Evolutionary conservation across 371 early-diverging fungal species (phyloP).

Genomic region (Lichtheimia corymbifera): DNA sequence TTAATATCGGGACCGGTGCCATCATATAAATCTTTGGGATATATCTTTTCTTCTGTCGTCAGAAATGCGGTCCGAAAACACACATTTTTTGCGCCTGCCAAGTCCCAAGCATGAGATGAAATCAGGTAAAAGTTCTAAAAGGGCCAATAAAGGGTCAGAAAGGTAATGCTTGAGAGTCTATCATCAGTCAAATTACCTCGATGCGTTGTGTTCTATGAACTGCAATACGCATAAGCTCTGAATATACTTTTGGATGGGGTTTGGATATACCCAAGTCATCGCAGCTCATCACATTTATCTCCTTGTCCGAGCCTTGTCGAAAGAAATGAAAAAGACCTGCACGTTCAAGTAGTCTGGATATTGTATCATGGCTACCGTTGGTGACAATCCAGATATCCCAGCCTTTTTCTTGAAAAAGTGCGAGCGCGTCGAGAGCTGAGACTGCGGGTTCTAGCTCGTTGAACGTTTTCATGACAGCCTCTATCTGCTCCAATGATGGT

Average conservation of each 20-base stretch:
- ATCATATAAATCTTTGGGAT: conserved; percentile 23
- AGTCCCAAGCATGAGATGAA: conserved; percentile 37
- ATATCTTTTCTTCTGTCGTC: conserved; percentile 28
- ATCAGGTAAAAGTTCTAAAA: conserved; percentile 41
- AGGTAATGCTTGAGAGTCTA: background rate
- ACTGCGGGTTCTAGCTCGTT: conserved; percentile 15
- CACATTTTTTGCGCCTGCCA: conserved; percentile 42
- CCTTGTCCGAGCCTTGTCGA: background rate
- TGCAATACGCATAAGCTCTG: conserved; percentile 36
- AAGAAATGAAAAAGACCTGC: conserved; percentile 9
- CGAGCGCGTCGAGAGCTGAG: conserved; percentile 20
- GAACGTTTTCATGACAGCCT: conserved; percentile 23
- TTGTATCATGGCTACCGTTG: conserved; percentile 17
- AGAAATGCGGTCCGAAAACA: conserved; percentile 33
- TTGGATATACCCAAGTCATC: conserved; percentile 37
- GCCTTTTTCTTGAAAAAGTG: conserved; percentile 11
- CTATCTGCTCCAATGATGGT: conserved; percentile 9
- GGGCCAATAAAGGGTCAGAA: background rate
- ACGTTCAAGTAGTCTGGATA: conserved; percentile 13
- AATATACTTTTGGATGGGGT: conserved; percentile 48
- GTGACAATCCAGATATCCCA: conserved; percentile 45
- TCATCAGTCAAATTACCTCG: conserved; percentile 27
- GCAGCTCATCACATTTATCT: conserved; percentile 26
- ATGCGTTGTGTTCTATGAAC: conserved; percentile 38
- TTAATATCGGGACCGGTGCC: conserved; percentile 26